Evolutionary conservation across 2,329 filamentous ascomycete species (phyloP), one percentile per base, ranked within the genome.

Genomic region (Neofusicoccum kwambonambiense): DNA sequence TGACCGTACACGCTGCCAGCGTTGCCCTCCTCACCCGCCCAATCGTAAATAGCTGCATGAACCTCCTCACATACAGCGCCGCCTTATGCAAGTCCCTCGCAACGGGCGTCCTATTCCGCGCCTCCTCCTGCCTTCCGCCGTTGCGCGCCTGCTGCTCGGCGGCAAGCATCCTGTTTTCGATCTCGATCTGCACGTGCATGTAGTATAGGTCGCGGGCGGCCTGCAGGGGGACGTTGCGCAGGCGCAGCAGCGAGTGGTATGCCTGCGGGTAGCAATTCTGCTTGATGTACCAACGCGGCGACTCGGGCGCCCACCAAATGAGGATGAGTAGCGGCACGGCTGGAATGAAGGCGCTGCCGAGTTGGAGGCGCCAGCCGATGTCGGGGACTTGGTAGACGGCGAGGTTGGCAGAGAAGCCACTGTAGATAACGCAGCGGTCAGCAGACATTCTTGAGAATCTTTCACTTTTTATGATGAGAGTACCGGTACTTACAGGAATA

Each of bases 141-240:
- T 31, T 49, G 72, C 71, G 52, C 62, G 69, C 31, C 70, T 69
- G 69, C 37, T 74, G 61, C 67, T 73, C 69, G 65, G 73, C 70
- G 45, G 69, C 67, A 42, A 68, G 76, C 74, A 70, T 75, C 64
- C 66, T 73, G 31, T 71, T 73, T 70, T 72, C 77, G 66, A 69
- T 75, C 69, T 69, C 73, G 65, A 69, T 71, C 68, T 74, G 66
- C 50, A 72, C 68, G 3, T 67, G 65, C 72, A 72, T 73, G 71
- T 86, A 86, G 74, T 84, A 86, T 52, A 82, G 76, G 67, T 86
- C 84, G 31, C 84, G 72, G 0, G 83, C 83, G 0, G 83, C 84
- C 66, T 85, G 82, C 13, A 86, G 75, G 3, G 81, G 78, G 5
- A 80, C 79, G 19, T 77, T 77, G 0, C 84, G 79, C 75, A 89